phyloP scores from a whole-genome alignment of 208 protist genomes.

The Tetramitus jugosus region DNA sequence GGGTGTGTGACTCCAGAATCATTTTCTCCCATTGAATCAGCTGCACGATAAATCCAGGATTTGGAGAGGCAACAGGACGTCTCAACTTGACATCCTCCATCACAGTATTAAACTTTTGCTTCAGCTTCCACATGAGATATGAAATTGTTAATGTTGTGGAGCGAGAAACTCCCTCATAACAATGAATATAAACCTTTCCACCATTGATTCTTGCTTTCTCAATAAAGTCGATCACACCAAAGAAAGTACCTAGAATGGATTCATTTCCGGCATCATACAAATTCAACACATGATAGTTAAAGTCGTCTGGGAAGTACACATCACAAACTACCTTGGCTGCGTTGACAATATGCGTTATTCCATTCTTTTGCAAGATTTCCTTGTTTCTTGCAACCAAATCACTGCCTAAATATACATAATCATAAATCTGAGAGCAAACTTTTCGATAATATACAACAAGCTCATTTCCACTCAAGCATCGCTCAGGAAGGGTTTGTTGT shows the following conservation, averaged over 20 bases:
- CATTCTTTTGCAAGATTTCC: not conserved
- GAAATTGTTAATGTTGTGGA: not conserved
- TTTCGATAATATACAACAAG: not conserved
- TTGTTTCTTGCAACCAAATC: not conserved
- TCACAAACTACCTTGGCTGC: not conserved
- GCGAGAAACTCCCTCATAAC: slow-evolving; percentile 5
- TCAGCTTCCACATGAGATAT: slow-evolving; percentile 18
- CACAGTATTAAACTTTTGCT: too few relatives aligned
- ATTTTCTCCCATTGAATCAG: slow-evolving; percentile 13
- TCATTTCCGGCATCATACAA: not conserved
- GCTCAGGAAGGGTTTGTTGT: not conserved
- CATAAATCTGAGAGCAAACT: not conserved
- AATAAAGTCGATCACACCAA: slow-evolving; percentile 1
- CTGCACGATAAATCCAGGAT: slow-evolving; percentile 17
- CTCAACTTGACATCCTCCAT: slow-evolving; percentile 6
- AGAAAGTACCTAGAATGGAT: not conserved
- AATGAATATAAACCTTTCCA: slow-evolving; percentile 22
- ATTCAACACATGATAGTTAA: not conserved
- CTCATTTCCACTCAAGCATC: not conserved
- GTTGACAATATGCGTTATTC: slow-evolving; percentile 8
- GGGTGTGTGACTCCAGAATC: not conserved
- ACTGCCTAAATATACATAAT: not conserved
- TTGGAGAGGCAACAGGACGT: not conserved
- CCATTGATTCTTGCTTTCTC: not conserved
- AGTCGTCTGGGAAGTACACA: not conserved